Evolutionary conservation across 805 yeast genomes (phyloP).

Genomic region (Metschnikowia aberdeeniae): DNA sequence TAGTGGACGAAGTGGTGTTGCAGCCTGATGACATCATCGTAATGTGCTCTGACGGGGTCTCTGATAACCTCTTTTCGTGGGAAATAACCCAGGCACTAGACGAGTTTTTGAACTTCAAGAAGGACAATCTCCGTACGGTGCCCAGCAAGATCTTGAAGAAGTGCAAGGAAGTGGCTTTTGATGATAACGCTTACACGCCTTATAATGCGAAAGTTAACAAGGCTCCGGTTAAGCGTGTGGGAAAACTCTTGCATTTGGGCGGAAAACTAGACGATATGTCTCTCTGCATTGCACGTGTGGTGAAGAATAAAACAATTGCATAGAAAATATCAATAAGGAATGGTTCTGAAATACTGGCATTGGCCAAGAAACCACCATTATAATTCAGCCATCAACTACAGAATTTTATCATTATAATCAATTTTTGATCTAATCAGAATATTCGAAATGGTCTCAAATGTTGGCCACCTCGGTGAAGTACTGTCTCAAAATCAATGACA

Average conservation of each 20-base stretch:
- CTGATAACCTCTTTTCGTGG: constrained; percentile 49
- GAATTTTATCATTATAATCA: too few relatives aligned
- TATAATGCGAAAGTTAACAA: constrained; percentile 49
- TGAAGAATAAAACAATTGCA: constrained; percentile 9
- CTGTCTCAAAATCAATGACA: constrained; percentile 84
- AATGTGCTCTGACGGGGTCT: constrained; percentile 51
- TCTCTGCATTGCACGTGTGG: constrained; percentile 45
- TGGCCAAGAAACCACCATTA: too few relatives aligned
- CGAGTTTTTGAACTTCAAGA: constrained; percentile 24
- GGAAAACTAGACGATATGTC: constrained; percentile 57
- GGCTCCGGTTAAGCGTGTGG: constrained; percentile 30
- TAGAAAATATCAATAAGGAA: background rate
- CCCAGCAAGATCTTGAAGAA: constrained; percentile 39
- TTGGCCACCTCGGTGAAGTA: constrained; percentile 67
- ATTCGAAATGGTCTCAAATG: constrained; percentile 4
- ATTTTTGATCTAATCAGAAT: too few relatives aligned
- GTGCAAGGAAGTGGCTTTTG: constrained; percentile 49
- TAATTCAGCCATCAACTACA: too few relatives aligned
- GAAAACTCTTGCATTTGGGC: constrained; percentile 38
- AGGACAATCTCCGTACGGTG: constrained; percentile 33
- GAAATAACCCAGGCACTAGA: constrained; percentile 41
- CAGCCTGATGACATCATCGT: constrained; percentile 41
- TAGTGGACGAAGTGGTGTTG: constrained; percentile 40
- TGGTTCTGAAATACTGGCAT: too few relatives aligned
- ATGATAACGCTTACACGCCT: constrained; percentile 50